Evolutionary conservation across 202 grass and related monocot genomes (phyloP), one percentile per base, ranked within the genome.

Genomic region (Carex arenaria): DNA sequence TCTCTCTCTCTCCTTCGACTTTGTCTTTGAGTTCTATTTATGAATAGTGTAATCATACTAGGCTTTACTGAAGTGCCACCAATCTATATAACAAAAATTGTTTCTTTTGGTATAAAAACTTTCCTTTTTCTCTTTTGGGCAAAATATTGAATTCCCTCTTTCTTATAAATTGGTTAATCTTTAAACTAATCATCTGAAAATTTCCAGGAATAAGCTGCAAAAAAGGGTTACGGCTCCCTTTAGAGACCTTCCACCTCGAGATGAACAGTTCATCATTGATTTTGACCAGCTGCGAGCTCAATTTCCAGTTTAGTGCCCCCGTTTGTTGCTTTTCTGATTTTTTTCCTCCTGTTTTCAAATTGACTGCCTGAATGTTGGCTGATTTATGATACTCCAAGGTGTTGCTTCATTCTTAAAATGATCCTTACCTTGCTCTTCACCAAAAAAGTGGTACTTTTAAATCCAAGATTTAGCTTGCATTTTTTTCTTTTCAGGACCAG

Each of bases 241-340:
- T 62, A 84, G 86, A 90, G 89, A 92, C 51, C 88, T 92, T 64
- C 93, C 91, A 65, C 93, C 90, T 52, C 83, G 68, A 34, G 91
- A 98, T 57, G 96, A 98, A 78, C 93, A 98, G 80, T 98, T 98
- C 86, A 93, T 95, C 31, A 67, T 84, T 60, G 95, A 98, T 93
- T 98, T 93, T 86, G 91, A 93, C 72, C 91, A 89, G 71, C 63
- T 98, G 72, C 78, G 86, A 71, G 55, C 83, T 68, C 83, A 81
- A 28, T 95, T 92, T 67, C 86, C 88, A 71, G 95, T 98, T 82
- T 32, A 68, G 73, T 47, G 52, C 64, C 57, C 74, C n/a, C 23
- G 7, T 65, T 40, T 70, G 61, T 75, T 76, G 23, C 13, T 56
- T 76, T 72, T 57, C 26, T 76, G 26, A 38, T n/a, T 70, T 9